phyloP scores from a whole-genome alignment of 345 rosid genomes.

The Orychophragmus violaceus region DNA sequence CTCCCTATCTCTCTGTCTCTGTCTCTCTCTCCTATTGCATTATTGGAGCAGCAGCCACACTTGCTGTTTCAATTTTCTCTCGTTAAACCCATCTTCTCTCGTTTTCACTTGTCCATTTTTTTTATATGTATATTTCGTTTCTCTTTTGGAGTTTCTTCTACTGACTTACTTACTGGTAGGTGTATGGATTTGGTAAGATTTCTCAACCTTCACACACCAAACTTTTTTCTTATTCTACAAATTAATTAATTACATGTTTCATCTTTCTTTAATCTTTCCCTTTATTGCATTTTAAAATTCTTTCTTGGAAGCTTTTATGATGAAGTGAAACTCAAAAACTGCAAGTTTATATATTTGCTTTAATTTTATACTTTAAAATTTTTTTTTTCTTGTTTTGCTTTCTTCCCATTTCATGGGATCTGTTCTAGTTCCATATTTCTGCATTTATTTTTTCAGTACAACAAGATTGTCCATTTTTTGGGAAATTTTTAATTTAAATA shows the following conservation, averaged over 20 bases:
- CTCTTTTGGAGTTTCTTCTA: conserved; percentile 25
- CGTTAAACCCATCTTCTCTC: conserved; percentile 29
- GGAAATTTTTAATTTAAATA: not conserved
- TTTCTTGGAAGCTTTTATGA: conserved; percentile 5
- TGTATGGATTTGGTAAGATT: conserved; percentile 33
- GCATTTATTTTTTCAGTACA: conserved; percentile 18
- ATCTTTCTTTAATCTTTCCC: conserved; percentile 1
- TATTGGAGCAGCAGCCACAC: conserved; percentile 24
- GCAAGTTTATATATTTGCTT: not conserved
- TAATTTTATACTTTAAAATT: no score
- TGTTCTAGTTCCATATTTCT: conserved; percentile 18
- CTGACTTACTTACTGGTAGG: conserved; percentile 23
- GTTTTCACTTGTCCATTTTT: conserved; percentile 6
- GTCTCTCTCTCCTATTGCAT: conserved; percentile 14
- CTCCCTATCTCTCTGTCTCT: not conserved
- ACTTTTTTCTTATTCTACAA: conserved; percentile 8
- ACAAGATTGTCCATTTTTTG: not conserved
- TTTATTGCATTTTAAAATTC: conserved; percentile 9
- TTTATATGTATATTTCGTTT: conserved; percentile 8
- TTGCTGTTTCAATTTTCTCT: conserved; percentile 27
- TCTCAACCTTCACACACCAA: conserved; percentile 10
- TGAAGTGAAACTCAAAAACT: conserved; percentile 8
- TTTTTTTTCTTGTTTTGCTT: not conserved
- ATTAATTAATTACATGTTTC: conserved; percentile 9
- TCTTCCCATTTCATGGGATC: conserved; percentile 25